Evolutionary conservation across 208 protist species (phyloP).

Genomic region (Trypanosoma cruzi): DNA sequence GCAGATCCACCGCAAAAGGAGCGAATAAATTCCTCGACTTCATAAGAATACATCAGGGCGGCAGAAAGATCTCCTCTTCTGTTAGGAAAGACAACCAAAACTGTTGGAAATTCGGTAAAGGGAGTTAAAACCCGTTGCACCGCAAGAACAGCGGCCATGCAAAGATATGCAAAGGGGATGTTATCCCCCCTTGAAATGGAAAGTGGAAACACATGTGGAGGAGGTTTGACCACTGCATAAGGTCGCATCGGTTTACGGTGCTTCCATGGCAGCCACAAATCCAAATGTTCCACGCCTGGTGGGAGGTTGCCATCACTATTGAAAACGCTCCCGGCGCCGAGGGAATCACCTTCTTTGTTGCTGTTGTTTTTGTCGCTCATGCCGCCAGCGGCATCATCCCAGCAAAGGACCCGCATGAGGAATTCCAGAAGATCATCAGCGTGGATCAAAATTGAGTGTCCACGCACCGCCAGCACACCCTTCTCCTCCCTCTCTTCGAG

Average conservation of each 20-base stretch:
- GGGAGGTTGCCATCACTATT: neutral
- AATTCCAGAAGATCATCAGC: constrained; percentile 24
- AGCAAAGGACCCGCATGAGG: neutral
- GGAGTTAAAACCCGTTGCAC: constrained; percentile 20
- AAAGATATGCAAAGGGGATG: constrained; percentile 24
- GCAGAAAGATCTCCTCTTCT: constrained; percentile 23
- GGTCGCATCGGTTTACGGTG: constrained; percentile 69
- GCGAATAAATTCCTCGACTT: constrained; percentile 45
- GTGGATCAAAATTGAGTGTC: constrained; percentile 55
- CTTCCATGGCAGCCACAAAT: constrained; percentile 81
- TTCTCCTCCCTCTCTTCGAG: constrained; percentile 20
- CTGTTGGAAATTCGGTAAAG: constrained; percentile 18
- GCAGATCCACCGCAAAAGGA: constrained; percentile 24
- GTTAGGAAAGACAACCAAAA: constrained; percentile 23
- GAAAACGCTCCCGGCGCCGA: neutral
- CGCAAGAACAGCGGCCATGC: constrained; percentile 31
- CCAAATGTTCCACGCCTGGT: constrained; percentile 34
- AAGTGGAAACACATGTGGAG: constrained; percentile 23
- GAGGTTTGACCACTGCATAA: constrained; percentile 27
- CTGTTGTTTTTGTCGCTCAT: too few relatives aligned
- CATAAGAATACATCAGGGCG: constrained; percentile 33
- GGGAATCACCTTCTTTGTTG: constrained; percentile 1
- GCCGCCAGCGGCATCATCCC: neutral
- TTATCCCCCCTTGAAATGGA: neutral
- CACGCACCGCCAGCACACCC: neutral